phyloP scores from a whole-genome alignment of 495 filamentous ascomycete genomes.

The Trichocladium antarcticum region DNA sequence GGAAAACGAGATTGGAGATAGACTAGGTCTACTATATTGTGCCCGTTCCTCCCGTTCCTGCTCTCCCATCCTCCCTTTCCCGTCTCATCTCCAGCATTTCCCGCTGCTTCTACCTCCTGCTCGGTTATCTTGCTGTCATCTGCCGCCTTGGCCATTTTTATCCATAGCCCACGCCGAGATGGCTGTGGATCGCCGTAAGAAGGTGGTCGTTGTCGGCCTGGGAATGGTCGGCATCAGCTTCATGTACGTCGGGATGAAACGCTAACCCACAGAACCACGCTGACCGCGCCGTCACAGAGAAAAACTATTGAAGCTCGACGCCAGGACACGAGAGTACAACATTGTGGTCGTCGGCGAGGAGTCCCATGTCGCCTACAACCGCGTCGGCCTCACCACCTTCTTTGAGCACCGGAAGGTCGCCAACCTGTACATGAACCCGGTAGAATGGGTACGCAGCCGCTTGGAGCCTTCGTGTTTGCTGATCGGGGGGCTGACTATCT shows the following conservation, averaged over 20 bases:
- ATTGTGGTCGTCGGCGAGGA: slow-evolving; percentile 91
- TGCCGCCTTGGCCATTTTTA: neutral
- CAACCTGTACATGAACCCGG: slow-evolving; percentile 79
- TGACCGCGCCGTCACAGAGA: too few species aligned
- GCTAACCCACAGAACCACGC: too few species aligned
- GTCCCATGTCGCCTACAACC: slow-evolving; percentile 84
- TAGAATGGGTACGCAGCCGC: slow-evolving; percentile 62
- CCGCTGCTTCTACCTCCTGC: neutral
- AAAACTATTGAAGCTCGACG: slow-evolving; percentile 81
- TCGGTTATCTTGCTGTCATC: neutral
- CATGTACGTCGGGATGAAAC: slow-evolving; percentile 51
- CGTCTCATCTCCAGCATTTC: too few species aligned
- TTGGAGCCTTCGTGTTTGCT: neutral
- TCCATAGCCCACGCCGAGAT: slow-evolving; percentile 14
- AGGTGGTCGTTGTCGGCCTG: slow-evolving; percentile 77
- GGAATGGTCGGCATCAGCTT: slow-evolving; percentile 95
- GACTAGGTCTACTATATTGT: too few species aligned
- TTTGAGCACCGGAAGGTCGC: slow-evolving; percentile 86
- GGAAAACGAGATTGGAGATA: too few species aligned
- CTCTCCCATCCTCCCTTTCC: too few species aligned
- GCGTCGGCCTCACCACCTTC: slow-evolving; percentile 88
- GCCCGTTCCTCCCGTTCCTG: too few species aligned
- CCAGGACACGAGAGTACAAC: slow-evolving; percentile 64
- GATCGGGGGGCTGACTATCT: neutral
- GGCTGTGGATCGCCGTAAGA: slow-evolving; percentile 43